A percentile compares a stretch with the other conserved stretches of the same genome.
phyloP scores from a whole-genome alignment of 805 yeast species.

The Cyberlindnera petersonii region DNA sequence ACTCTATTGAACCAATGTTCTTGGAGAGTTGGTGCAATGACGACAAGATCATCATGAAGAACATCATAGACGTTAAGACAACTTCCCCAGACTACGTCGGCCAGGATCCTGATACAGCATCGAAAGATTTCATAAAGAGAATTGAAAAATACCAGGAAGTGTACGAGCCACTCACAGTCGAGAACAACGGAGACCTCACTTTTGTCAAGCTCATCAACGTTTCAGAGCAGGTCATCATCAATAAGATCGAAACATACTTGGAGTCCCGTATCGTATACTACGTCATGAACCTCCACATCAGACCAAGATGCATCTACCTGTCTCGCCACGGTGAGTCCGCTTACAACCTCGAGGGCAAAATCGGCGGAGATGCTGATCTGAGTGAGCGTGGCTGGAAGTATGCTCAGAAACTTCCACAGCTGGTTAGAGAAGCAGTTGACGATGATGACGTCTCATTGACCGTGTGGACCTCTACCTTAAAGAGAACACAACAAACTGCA shows the following conservation, averaged over 20 bases:
- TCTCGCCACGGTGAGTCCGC: conserved; percentile 95
- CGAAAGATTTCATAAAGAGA: conserved; percentile 65
- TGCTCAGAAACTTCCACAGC: conserved; percentile 73
- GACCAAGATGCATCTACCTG: conserved; percentile 88
- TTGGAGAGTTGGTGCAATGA: conserved; percentile 91
- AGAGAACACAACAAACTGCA: conserved; percentile 91
- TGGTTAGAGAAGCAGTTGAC: conserved; percentile 50
- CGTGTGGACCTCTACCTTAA: conserved; percentile 93
- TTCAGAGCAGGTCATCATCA: conserved; percentile 82
- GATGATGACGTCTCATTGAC: conserved; percentile 61
- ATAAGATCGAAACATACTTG: conserved; percentile 80
- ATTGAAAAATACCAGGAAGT: conserved; percentile 68
- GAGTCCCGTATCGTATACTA: conserved; percentile 93
- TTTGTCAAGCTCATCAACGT: conserved; percentile 87
- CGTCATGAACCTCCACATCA: conserved; percentile 91
- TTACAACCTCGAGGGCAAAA: conserved; percentile 88
- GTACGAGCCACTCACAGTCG: conserved; percentile 71
- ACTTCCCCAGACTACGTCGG: conserved; percentile 37
- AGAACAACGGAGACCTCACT: conserved; percentile 59
- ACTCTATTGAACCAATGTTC: conserved; percentile 82
- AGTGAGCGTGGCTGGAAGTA: conserved; percentile 82
- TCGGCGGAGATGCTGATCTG: conserved; percentile 91
- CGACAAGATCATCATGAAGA: conserved; percentile 68
- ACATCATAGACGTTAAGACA: conserved; percentile 81
- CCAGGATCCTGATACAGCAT: conserved; percentile 65